phyloP scores from a whole-genome alignment of 495 filamentous ascomycete species.

The Podospora anserina region DNA sequence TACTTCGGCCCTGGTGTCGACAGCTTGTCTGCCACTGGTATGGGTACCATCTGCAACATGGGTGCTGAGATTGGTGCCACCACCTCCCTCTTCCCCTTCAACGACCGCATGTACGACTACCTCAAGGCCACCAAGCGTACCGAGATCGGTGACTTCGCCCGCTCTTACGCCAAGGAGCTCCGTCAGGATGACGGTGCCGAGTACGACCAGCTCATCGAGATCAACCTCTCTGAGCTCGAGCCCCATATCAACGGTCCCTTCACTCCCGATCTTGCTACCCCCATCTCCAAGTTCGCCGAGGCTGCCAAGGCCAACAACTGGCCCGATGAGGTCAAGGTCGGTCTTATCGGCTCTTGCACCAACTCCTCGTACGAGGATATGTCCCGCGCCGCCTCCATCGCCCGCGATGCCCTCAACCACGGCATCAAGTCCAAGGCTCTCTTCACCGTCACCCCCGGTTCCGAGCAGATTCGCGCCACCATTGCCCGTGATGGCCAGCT shows the following conservation, averaged over 20 bases:
- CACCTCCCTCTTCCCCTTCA: slow-evolving; percentile 98
- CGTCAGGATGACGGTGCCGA: slow-evolving; percentile 88
- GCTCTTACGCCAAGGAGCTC: slow-evolving; percentile 80
- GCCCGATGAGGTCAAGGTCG: slow-evolving; percentile 97
- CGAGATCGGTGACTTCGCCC: slow-evolving; percentile 85
- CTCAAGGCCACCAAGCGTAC: slow-evolving; percentile 87
- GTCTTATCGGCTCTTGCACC: slow-evolving; percentile 96
- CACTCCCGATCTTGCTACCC: slow-evolving; percentile 98
- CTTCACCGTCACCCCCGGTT: slow-evolving; percentile 94
- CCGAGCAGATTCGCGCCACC: slow-evolving; percentile 95
- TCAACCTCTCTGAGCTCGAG: slow-evolving; percentile 92
- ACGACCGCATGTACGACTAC: slow-evolving; percentile 96
- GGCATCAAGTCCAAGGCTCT: slow-evolving; percentile 90
- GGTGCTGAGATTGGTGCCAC: slow-evolving; percentile 89
- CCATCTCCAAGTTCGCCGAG: slow-evolving; percentile 95
- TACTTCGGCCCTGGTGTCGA: slow-evolving; percentile 81
- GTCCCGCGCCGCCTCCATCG: slow-evolving; percentile 92
- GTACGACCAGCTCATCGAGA: slow-evolving; percentile 94
- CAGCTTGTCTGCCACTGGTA: slow-evolving; percentile 58
- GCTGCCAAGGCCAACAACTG: slow-evolving; percentile 91
- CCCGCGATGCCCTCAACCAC: slow-evolving; percentile 88
- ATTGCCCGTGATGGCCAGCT: slow-evolving; percentile 95
- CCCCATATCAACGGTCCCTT: slow-evolving; percentile 99
- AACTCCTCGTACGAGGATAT: slow-evolving; percentile 99
- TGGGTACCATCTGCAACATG: slow-evolving; percentile 75